These are phyloP conservation scores for Saussurea involucrata DNA, from an alignment of 129 eudicot genomes.

Conservation along the genomic window DNA sequence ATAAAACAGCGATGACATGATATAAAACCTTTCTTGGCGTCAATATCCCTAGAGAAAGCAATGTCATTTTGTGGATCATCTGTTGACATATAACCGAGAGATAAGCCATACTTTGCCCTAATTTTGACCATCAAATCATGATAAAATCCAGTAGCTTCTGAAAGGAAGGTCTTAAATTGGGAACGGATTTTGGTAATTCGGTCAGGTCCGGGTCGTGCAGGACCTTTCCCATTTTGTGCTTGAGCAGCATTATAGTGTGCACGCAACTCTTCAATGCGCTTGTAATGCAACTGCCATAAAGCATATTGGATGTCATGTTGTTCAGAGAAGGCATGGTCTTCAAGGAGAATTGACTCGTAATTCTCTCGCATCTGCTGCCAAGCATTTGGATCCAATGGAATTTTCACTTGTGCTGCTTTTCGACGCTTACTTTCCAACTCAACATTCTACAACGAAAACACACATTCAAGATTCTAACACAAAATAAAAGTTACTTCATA, in stretches of 20 bases:
- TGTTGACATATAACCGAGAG: slow-evolving; percentile 51
- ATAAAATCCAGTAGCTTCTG: slow-evolving; percentile 96
- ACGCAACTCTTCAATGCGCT: slow-evolving; percentile 80
- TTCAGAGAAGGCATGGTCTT: slow-evolving; percentile 83
- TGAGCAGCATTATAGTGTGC: slow-evolving; percentile 65
- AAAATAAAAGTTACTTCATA: background rate
- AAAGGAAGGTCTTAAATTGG: slow-evolving; percentile 86
- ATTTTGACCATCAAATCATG: slow-evolving; percentile 90
- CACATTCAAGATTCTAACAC: background rate
- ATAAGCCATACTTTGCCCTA: slow-evolving; percentile 84
- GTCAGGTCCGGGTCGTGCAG: slow-evolving; percentile 60
- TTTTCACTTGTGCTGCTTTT: slow-evolving; percentile 81
- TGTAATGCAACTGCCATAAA: slow-evolving; percentile 92
- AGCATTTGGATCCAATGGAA: slow-evolving; percentile 72
- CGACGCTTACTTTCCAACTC: slow-evolving; percentile 80
- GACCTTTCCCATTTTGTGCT: slow-evolving; percentile 63
- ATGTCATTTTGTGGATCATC: slow-evolving; percentile 55
- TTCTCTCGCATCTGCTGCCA: slow-evolving; percentile 95
- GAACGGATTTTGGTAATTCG: slow-evolving; percentile 75
- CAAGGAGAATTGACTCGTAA: slow-evolving; percentile 76
- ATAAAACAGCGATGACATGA: slow-evolving; percentile 93
- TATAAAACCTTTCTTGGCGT: slow-evolving; percentile 66
- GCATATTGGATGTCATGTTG: slow-evolving; percentile 86
- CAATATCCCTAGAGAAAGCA: slow-evolving; percentile 44
- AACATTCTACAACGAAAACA: slow-evolving; percentile 43